phyloP scores from a whole-genome alignment of 1,284 basidiomycete genomes.

The Leccinum angustisporum region DNA sequence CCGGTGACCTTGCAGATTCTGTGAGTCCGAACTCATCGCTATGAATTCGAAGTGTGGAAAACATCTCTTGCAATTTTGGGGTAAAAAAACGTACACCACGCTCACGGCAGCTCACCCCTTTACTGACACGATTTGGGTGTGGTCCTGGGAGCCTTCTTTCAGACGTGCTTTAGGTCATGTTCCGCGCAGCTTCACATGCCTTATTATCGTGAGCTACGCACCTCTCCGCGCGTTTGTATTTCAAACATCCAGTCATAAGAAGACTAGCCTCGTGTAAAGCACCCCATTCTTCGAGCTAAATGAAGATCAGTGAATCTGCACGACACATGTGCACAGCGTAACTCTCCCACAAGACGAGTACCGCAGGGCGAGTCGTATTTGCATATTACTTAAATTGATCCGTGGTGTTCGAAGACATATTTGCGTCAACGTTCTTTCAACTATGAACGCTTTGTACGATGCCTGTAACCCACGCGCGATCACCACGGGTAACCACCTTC shows the following conservation, averaged over 20 bases:
- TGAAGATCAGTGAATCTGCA: not conserved
- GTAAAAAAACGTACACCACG: not conserved
- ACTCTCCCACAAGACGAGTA: not conserved
- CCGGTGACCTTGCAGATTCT: not conserved
- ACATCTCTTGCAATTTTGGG: not conserved
- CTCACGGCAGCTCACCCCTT: not conserved
- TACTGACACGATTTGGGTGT: not conserved
- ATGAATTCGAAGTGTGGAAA: not conserved
- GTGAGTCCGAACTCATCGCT: not conserved
- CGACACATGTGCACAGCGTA: too few relatives aligned
- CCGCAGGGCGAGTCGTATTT: not conserved
- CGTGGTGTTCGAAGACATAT: not conserved
- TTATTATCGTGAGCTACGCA: not conserved
- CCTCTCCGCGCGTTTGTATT: not conserved
- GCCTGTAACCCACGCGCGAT: constrained; percentile 60
- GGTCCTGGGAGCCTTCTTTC: not conserved
- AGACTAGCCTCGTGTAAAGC: not conserved
- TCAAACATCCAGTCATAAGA: not conserved
- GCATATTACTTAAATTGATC: not conserved
- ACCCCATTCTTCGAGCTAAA: not conserved
- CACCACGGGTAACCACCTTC: constrained; percentile 44
- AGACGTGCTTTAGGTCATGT: not conserved
- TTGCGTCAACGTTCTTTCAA: constrained; percentile 9
- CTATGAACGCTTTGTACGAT: constrained; percentile 43
- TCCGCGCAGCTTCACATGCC: not conserved